Percentiles rank a stretch among this genome's conserved stretches.
Evolutionary conservation across 352 stramenopile species (phyloP).

Genomic region (Plasmopara muralis): DNA sequence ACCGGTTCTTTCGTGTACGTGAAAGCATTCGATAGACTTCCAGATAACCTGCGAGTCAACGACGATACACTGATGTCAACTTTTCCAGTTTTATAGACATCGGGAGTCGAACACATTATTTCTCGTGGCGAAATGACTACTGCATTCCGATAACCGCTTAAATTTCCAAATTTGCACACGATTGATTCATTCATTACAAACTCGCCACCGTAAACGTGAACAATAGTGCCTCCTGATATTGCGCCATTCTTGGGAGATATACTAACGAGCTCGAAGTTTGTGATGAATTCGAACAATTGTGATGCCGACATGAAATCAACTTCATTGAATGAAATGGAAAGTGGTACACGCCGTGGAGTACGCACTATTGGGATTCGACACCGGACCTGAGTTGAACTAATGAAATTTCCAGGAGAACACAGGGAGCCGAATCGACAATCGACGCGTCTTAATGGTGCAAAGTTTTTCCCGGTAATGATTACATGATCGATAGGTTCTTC

Average conservation of each 20-base stretch:
- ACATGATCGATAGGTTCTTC: slow-evolving; percentile 12
- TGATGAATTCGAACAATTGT: slow-evolving; percentile 33
- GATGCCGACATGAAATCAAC: slow-evolving; percentile 39
- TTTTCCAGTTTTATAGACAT: slow-evolving; percentile 4
- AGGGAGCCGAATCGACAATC: slow-evolving; percentile 29
- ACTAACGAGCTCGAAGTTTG: slow-evolving; percentile 21
- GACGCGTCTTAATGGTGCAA: slow-evolving; percentile 32
- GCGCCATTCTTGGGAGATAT: slow-evolving; percentile 44
- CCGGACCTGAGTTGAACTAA: slow-evolving; percentile 26
- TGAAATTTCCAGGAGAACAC: slow-evolving; percentile 26
- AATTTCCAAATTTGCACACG: slow-evolving; percentile 39
- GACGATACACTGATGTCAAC: slow-evolving; percentile 34
- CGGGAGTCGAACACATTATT: slow-evolving; percentile 38
- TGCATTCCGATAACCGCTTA: slow-evolving; percentile 16
- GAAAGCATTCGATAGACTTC: slow-evolving; percentile 29
- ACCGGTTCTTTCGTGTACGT: slow-evolving; percentile 33
- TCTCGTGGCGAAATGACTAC: slow-evolving; percentile 33
- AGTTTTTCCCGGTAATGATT: slow-evolving; percentile 37
- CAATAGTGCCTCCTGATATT: slow-evolving; percentile 45
- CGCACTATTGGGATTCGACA: slow-evolving; percentile 35
- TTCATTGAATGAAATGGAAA: slow-evolving; percentile 62
- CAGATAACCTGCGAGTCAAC: slow-evolving; percentile 14
- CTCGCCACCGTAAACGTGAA: slow-evolving; percentile 49
- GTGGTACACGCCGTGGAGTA: slow-evolving; percentile 13
- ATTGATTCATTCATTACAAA: slow-evolving; percentile 42